These are phyloP conservation scores for Diaporthe citrichinensis DNA, from an alignment of 2,329 filamentous ascomycete genomes.

Conservation along the genomic window DNA sequence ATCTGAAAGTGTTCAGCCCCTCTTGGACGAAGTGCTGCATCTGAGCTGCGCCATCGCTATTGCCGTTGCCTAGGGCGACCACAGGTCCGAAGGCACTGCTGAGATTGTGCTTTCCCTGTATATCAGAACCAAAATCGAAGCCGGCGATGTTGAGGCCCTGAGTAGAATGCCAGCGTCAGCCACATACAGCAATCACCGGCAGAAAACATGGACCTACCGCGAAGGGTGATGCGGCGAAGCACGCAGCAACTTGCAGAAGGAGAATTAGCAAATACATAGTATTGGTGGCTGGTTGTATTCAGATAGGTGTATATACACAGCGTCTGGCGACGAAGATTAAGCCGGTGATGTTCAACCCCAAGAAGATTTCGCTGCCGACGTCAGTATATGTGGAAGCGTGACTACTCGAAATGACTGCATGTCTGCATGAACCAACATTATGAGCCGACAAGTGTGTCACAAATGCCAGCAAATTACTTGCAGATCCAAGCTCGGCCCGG, in stretches of 20 bases:
- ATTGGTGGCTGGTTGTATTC: neutral
- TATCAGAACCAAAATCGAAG: slow-evolving; percentile 63
- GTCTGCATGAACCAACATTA: neutral
- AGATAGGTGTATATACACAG: neutral
- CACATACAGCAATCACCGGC: neutral
- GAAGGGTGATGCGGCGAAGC: slow-evolving; percentile 29
- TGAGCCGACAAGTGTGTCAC: neutral
- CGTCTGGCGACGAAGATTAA: neutral
- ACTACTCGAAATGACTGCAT: neutral
- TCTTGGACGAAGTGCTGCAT: slow-evolving; percentile 71
- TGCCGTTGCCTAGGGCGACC: slow-evolving; percentile 43
- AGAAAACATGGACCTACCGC: slow-evolving; percentile 5
- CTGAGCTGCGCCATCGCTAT: slow-evolving; percentile 60
- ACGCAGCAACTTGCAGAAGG: neutral
- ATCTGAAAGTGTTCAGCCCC: slow-evolving; percentile 67
- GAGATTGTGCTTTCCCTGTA: slow-evolving; percentile 55
- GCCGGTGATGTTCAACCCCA: neutral
- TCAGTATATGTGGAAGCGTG: neutral
- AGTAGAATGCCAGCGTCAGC: neutral
- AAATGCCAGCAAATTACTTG: slow-evolving; percentile 12
- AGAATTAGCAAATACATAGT: slow-evolving; percentile 16
- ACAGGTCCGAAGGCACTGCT: slow-evolving; percentile 51
- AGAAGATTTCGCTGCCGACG: neutral
- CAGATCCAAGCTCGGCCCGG: slow-evolving; percentile 28
- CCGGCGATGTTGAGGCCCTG: slow-evolving; percentile 60